phyloP scores from a whole-genome alignment of 2,329 filamentous ascomycete genomes.

The Calonectria ilicicola region DNA sequence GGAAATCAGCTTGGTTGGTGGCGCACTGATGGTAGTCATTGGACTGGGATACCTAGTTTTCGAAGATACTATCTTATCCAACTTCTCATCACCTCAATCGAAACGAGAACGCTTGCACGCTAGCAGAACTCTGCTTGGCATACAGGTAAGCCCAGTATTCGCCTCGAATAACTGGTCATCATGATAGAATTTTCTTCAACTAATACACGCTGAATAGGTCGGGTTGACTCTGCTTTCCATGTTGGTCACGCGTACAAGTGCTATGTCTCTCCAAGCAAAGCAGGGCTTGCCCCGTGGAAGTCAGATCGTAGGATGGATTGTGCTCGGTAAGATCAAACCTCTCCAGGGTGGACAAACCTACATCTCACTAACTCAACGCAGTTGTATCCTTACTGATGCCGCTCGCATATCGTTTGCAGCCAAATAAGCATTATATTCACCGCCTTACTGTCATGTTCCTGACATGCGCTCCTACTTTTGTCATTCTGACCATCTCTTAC shows the following conservation, averaged over 20 bases:
- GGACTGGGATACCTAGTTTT: slow-evolving; percentile 85
- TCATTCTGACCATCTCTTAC: slow-evolving; percentile 97
- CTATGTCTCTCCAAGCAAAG: slow-evolving; percentile 86
- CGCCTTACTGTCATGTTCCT: slow-evolving; percentile 90
- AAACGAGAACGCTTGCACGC: slow-evolving; percentile 53
- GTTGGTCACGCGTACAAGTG: slow-evolving; percentile 87
- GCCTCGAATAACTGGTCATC: not conserved
- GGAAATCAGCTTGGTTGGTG: slow-evolving; percentile 74
- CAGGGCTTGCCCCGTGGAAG: slow-evolving; percentile 88
- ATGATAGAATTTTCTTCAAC: not conserved
- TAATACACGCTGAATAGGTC: slow-evolving; percentile 57
- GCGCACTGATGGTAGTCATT: slow-evolving; percentile 79
- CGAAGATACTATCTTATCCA: slow-evolving; percentile 71
- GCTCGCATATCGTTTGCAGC: slow-evolving; percentile 81
- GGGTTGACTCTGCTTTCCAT: slow-evolving; percentile 86
- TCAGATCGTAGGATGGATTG: slow-evolving; percentile 86
- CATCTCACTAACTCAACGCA: slow-evolving; percentile 48
- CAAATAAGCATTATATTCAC: slow-evolving; percentile 90
- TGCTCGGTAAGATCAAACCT: slow-evolving; percentile 70
- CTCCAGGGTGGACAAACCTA: not conserved
- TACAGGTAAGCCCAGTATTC: slow-evolving; percentile 63
- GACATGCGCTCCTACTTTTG: slow-evolving; percentile 91
- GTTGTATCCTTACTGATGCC: slow-evolving; percentile 83
- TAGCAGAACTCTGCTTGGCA: slow-evolving; percentile 71
- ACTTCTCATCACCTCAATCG: slow-evolving; percentile 49